Evolutionary conservation across 305 asterid species (phyloP), one percentile per base, ranked within the genome.

Genomic region (Ilex paraguariensis): DNA sequence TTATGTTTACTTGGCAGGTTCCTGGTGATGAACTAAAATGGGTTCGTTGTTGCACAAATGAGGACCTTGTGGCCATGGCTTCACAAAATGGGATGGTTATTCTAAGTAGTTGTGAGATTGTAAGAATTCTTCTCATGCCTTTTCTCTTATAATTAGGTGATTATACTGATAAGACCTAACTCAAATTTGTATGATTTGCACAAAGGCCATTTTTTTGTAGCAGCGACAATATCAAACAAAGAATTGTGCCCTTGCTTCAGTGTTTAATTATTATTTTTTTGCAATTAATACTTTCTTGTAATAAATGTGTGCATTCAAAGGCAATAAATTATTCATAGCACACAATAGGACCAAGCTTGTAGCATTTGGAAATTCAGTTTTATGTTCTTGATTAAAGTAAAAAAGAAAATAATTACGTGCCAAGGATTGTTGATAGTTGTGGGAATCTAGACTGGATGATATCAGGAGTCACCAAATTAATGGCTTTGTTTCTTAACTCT

Each of bases 1-100:
- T 4, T 36, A 0, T 5, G 42, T 36, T 36, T 64, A 59, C 70
- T 73, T 74, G 31, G 66, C 84, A 94, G 99, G 96, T 94, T 73
- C 87, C 96, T 54, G 95, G 94, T 64, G 98, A 94, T 81, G 96
- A 85, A 77, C 82, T 94, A 68, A 94, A 88, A 79, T 94, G 99
- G 99, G 97, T 88, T 71, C 77, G 88, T 65, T 74, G 73, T 72
- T 94, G 99, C 81, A 81, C 93, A 10, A 91, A 91, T 73, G 87
- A 86, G 73, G 96, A 88, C 77, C 83, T 69, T 77, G 95, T 91
- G 68, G 98, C 96, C 56, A 94, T 94, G 97, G 98, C 99, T 60
- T 94, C 99, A 28, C 97, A 82, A 49, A 91, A 88, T 59, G 99
- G 96, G 69, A 77, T 82, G 91, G 99, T 91, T 74, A 85, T 81